Base-by-base conservation (phyloP, 148 eudicot genomes). In the Persicaria maculosa region DNA sequence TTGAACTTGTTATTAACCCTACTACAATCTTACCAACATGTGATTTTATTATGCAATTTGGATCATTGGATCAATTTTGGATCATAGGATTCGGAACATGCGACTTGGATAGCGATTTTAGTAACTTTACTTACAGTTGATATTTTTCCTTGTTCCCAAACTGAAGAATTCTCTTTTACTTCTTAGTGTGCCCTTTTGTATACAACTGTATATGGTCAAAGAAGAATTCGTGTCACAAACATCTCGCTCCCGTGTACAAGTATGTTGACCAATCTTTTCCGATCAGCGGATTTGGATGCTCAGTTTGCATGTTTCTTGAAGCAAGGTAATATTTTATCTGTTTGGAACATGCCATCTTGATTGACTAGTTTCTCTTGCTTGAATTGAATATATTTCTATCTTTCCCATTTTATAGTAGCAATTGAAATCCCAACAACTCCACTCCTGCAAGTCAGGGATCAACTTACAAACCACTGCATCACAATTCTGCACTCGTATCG, bases 101-200 rank as follows among this genome's bases (percentile, higher is more conserved):
- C 31, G 7, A 9, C 15, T 1, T 64, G 47, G 47, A 15, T 5
- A 36, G 14, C 1, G 3, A 1, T 36, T 31, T 43, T 36, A 31
- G 68, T 9, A 43, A 65, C 45, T 65, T 10, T 65, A 6, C 72
- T 70, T 70, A 44, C 44, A 20, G 14, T 36, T 64, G 8, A 22
- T 20, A 68, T 68, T 4, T 36, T 14, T 68, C 14, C 43, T 46
- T 43, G 17, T 15, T 68, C 43, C 44, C 68, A 22, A 44, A 25
- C 50, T 15, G 76, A 59, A 64, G 6, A 64, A 17, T 73, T 36
- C 58, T 77, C 44, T 68, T 71, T 58, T 77, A 54, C 4, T 72
- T 76, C 80, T 50, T 68, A 95, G 98, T 95, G 96, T 77, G 98
- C 98, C 16, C 96, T 95, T 86, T 88, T 95, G 17, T 95, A 95